Evolutionary conservation across 2,329 filamentous ascomycete genomes (phyloP).

Genomic region (Aspergillus ruber): DNA sequence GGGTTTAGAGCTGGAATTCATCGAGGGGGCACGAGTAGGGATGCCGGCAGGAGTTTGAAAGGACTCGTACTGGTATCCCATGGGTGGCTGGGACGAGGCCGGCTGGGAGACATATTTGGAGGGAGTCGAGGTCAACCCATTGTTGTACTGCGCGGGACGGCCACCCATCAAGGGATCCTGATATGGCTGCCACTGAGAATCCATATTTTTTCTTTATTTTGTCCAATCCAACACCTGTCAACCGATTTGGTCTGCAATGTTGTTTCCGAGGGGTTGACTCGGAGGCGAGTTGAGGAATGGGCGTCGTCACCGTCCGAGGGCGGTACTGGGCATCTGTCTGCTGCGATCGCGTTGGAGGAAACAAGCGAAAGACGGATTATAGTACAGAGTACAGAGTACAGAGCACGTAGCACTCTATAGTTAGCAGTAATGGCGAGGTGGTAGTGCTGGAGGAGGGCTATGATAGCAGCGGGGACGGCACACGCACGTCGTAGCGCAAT

Average conservation of each 20-base stretch:
- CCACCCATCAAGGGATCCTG: slow-evolving; percentile 51
- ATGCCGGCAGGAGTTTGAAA: slow-evolving; percentile 46
- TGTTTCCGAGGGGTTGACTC: too few species aligned
- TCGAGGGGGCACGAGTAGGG: slow-evolving; percentile 26
- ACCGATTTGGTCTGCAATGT: not conserved
- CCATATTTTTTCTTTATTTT: slow-evolving; percentile 37
- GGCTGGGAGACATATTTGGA: slow-evolving; percentile 44
- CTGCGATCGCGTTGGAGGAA: slow-evolving; percentile 20
- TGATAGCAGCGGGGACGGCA: slow-evolving; percentile 20
- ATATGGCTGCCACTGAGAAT: slow-evolving; percentile 62
- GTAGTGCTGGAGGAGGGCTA: slow-evolving; percentile 7
- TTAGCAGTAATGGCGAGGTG: slow-evolving; percentile 1
- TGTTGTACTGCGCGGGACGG: slow-evolving; percentile 60
- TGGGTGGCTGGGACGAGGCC: slow-evolving; percentile 46
- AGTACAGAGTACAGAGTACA: too few species aligned
- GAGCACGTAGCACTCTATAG: too few species aligned
- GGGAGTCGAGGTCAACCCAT: slow-evolving; percentile 44
- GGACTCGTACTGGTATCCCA: slow-evolving; percentile 62
- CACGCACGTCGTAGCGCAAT: slow-evolving; percentile 23
- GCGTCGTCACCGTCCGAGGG: too few species aligned
- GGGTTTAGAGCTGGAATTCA: slow-evolving; percentile 39
- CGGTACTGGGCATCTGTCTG: slow-evolving; percentile 15
- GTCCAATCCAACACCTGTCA: slow-evolving; percentile 3
- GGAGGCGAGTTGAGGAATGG: too few species aligned
- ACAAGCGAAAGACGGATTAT: too few species aligned